Evolutionary conservation across 768 basidiomycete genomes (phyloP), one percentile per base, ranked within the genome.

Genomic region (Phanerochaete carnosa): DNA sequence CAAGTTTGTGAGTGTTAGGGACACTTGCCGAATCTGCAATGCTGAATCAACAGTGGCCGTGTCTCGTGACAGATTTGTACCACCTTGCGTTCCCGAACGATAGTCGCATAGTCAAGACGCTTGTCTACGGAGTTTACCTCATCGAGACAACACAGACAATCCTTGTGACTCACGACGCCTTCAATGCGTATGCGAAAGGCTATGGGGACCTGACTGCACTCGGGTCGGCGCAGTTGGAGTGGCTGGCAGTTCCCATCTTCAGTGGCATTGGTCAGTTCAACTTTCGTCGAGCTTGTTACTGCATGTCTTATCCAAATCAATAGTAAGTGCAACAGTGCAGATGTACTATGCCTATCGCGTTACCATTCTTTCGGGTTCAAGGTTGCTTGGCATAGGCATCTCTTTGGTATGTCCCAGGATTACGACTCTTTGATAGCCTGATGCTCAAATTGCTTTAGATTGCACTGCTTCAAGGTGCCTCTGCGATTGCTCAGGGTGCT

Each of bases 141-240:
- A 29, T 64, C 30, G 63, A 64, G 22, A n/a, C 45, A 23, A 32
- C 51, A 13, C 56, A 69, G 63, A 62, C 66, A n/a, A 55, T 67
- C 19, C 46, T 64, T 25, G 52, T 63, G 8, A 66, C 65, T 1
- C 7, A 62, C 9, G 69, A 70, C 45, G 67, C 64, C 1, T 74
- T 69, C 58, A 56, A 65, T 12, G 64, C 66, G 15, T 71, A 69
- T 51, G 71, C 64, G 11, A 58, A 57, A 1, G 65, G 66, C 9
- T 74, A 64, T 62, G 73, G 73, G 2, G 37, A 60, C 55, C 28
- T 45, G 22, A 47, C 19, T 11, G 45, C 33, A 7, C 62, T 64
- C 22, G 19, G 57, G 2, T 29, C n/a, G 23, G 11, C 37, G 13
- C 32, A 50, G 23, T 23, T n/a, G 6, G 45, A 47, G 26, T 45